Evolutionary conservation across 2,329 filamentous ascomycete species (phyloP), one percentile per base, ranked within the genome.

Genomic region (Colletotrichum higginsianum): DNA sequence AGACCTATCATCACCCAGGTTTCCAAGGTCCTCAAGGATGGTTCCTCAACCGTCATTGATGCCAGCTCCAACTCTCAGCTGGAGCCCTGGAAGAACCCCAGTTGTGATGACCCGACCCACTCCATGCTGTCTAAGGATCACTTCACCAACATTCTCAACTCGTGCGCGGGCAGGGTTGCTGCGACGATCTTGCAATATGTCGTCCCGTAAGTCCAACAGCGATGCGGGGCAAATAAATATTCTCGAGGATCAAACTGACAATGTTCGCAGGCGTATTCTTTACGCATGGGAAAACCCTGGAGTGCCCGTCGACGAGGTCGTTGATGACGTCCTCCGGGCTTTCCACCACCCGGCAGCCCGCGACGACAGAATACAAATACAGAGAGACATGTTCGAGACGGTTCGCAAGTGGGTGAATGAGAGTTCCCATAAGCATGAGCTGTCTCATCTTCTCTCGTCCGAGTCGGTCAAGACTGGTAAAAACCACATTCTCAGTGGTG

Each of bases 271-370:
- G 2, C 93, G 96, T 44, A 85, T 98, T 58, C 87, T 99, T 23
- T 97, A 96, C 79, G 96, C 95, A 4, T 98, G 95, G 94, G 94
- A 98, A 75, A 93, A 98, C 79, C 89, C 93, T 3, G 90, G 92
- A 53, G 91, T 98, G 0, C 90, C 94, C 0, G 92, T 96, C 4
- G 89, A 97, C 47, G 93, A 97, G 81, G 92, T 98, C 0, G 86
- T 95, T 73, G 86, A 94, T 74, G 96, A 98, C 75, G 90, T 97
- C 50, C 84, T 95, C 57, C 89, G 90, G 30, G 91, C 94, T 13
- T 97, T 98, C 84, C 96, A 99, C 80, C 96, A 99, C 79, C 96
- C 96, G 1, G 93, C 93, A 8, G 85, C 94, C 40, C 92, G 96
- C 30, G 89, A 96, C 76, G 91, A 93, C 66, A 86, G 87, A 67